Base-by-base conservation (phyloP, 345 rosid species). In the Brassica nigra region DNA sequence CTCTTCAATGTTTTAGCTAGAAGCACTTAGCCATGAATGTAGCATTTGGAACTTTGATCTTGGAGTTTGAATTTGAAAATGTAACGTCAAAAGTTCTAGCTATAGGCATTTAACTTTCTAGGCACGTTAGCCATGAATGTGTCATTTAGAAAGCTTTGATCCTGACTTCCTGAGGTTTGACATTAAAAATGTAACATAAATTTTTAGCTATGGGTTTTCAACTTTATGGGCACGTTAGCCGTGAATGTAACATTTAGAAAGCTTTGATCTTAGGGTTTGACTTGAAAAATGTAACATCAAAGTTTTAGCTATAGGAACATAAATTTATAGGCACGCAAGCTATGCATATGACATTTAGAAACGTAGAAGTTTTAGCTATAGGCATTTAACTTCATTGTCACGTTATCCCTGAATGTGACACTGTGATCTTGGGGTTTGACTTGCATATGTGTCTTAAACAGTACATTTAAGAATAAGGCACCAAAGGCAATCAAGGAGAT, bases 391-490 rank as follows among this genome's bases (percentile, higher is more conserved):
- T 37, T 37, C n/a, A n/a, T n/a, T n/a, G n/a, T n/a, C 44, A 37
- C 44, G 11, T 8, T 37, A 9, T 0, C 12, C 52, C 2, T 44
- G 52, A 44, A 44, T 11, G 1, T 44, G 2, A 1, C 52, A 44
- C 7, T 49, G 2, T 49, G 44, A 15, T 15, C 12, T 8, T 65
- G 5, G 29, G 8, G 52, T 5, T 66, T 36, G 15, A 36, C 20
- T 15, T 62, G n/a, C n/a, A n/a, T n/a, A n/a, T 44, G n/a, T 44
- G 18, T 65, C 0, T 28, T 27, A 33, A 77, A 78, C 80, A 87
- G 88, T 77, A 89, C 92, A n/a, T 89, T 89, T 72, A 89, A 89
- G 86, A 89, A 87, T 88, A 89, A 85, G 64, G 91, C 91, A n/a
- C 92, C 92, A 10, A 89, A 84, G 31, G 92, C 92, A 8, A 89